A percentile compares a stretch with the other conserved stretches of the same genome.
These are phyloP conservation scores for Ashbya aceris DNA, from an alignment of 1,139 yeast genomes.

Conservation along the genomic window DNA sequence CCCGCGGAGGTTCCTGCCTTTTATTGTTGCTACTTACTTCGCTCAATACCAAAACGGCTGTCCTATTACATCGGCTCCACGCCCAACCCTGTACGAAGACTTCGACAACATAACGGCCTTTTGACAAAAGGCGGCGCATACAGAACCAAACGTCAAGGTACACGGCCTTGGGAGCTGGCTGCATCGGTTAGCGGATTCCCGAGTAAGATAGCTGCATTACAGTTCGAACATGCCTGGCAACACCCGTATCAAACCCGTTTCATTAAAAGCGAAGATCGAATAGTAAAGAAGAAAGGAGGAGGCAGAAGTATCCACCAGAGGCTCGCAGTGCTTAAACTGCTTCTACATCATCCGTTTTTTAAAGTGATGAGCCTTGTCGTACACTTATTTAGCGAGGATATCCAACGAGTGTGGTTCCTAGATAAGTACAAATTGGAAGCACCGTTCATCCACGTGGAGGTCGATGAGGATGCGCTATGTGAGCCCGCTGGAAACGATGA, in stretches of 20 bases:
- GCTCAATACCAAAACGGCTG: constrained; percentile 45
- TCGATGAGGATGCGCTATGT: constrained; percentile 6
- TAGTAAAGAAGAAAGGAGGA: constrained; percentile 29
- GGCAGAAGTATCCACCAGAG: constrained; percentile 40
- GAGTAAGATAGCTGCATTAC: constrained; percentile 59
- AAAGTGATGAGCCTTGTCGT: constrained; percentile 35
- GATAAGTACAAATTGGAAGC: constrained; percentile 14
- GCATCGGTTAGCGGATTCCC: constrained; percentile 63
- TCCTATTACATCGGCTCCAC: constrained; percentile 72
- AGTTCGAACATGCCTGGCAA: constrained; percentile 70
- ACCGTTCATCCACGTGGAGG: not conserved
- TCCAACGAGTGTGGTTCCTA: constrained; percentile 26
- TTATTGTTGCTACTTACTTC: constrained; percentile 60
- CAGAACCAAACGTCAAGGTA: constrained; percentile 45
- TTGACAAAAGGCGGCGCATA: constrained; percentile 58
- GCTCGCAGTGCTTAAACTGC: constrained; percentile 42
- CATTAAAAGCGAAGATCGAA: constrained; percentile 32
- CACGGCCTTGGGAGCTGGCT: constrained; percentile 67
- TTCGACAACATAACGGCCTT: constrained; percentile 73
- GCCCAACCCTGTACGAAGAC: constrained; percentile 58
- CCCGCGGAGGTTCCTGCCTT: constrained; percentile 26
- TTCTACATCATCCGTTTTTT: constrained; percentile 39
- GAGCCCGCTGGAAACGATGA: constrained; percentile 10
- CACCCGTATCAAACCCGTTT: constrained; percentile 60
- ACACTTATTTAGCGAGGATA: constrained; percentile 32